Conservation (phyloP, 2,329 filamentous ascomycete genomes). For the Nectriaceae sp. region DNA sequence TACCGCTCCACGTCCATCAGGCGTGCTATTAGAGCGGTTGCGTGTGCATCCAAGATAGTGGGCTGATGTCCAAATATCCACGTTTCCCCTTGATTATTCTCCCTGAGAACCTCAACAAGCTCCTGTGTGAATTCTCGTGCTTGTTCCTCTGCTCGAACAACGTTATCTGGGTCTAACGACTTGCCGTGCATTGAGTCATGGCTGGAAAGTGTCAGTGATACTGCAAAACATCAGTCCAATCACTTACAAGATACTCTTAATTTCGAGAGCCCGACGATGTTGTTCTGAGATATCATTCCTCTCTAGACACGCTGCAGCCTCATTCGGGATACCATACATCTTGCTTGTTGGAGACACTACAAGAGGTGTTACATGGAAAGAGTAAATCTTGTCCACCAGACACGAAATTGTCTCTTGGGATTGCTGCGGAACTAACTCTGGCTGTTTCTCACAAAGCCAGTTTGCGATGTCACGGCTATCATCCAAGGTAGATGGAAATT, state of each 20-base stretch:
- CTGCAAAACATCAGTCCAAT: no score
- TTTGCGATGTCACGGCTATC: conserved; percentile 30
- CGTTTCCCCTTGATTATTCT: conserved; percentile 10
- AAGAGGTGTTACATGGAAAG: conserved; percentile 28
- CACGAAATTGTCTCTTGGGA: conserved; percentile 23
- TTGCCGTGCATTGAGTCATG: conserved; percentile 28
- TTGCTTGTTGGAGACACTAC: conserved; percentile 22
- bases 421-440: conserved; percentile 27
- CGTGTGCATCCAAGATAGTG: conserved; percentile 33
- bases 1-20: conserved; percentile 26
- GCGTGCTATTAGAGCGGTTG: conserved; percentile 20
- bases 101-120: conserved; percentile 16
- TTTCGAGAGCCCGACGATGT: conserved; percentile 32
- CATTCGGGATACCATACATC: conserved; percentile 29
- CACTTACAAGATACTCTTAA: conserved; percentile 34
- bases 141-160: conserved; percentile 24
- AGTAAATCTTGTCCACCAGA: conserved; percentile 28
- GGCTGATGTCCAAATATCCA: conserved; percentile 32
- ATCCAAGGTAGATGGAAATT: conserved; percentile 20
- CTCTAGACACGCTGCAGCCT: conserved; percentile 32
- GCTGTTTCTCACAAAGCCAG: conserved; percentile 32
- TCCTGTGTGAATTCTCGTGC: conserved; percentile 24
- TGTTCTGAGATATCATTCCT: conserved; percentile 23
- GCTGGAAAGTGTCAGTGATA: conserved; percentile 14
- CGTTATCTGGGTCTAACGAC: conserved; percentile 25